Base-by-base conservation (phyloP, 495 filamentous ascomycete genomes). In the Aspergillus avenaceus region DNA sequence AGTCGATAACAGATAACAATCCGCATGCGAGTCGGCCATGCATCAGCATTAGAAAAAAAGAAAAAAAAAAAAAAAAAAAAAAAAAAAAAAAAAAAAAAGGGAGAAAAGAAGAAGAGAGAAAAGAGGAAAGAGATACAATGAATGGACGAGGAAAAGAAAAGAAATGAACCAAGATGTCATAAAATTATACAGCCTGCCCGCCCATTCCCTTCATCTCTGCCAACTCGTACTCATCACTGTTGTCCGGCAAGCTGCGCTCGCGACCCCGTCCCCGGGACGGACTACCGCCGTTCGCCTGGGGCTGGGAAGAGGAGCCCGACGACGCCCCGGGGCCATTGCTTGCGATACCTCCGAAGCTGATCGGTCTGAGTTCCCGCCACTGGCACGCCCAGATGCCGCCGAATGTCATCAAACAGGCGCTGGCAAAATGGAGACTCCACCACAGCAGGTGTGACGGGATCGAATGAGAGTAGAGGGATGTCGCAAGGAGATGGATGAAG, bases 311-410 rank as follows among this genome's bases (percentile, higher is more conserved):
- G 4, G 55, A 47, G 22, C 51, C 52, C 19, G 60, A 48, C 8
- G 63, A 54, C 16, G 52, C 47, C 6, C 45, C 36, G 8, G 45
- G 36, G 16, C 24, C 49, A 26, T 42, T 56, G 53, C 61, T 59
- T 11, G 63, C 73, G 9, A 73, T 64, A 9, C 84, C 87, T 3
- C 91, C 92, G 63, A 98, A 97, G 25, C 74, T 82, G 52, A 99
- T 96, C 5, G 93, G 93, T 57, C 81, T 74, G 45, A 99, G 67
- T 66, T 99, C 92, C 26, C 93, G 75, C 73, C 87, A 93, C 64
- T 83, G 87, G 64, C 93, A 99, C 8, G 83, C 84, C 87, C 93
- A 99, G 18, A 95, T 87, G 0, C 88, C 91, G 2, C 88, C 72
- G 16, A 66, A 76, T 0, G 81, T 84, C 78, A 92, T 91, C 23